Base-by-base conservation (phyloP, 257 asterid species). In the Penstemon newberryi region DNA sequence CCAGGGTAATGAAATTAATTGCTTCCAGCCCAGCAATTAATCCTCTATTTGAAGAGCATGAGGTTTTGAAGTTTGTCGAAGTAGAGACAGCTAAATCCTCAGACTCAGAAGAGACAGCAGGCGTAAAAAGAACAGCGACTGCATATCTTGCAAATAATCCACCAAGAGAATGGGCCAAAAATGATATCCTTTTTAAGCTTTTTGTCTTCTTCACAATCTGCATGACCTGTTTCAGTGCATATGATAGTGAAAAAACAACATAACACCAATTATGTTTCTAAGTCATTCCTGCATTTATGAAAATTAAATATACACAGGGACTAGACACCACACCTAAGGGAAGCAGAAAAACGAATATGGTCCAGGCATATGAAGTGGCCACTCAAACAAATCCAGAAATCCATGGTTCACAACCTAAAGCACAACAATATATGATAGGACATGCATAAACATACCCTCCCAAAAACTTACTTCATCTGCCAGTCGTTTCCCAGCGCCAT, bases 131-230 rank as follows among this genome's bases (percentile, higher is more conserved):
- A 75, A 84, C 84, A 75, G 92, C 89, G 67, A 87, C 55, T 41
- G 96, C 99, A 62, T 88, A 89, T 93, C 99, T 87, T 50, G 97
- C 89, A 70, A 93, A 84, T 72, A 90, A 77, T 69, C 97, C 99
- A 79, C 99, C 97, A 64, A 93, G 96, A 66, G 99, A 93, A 90
- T 93, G 99, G 65, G 96, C 92, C 76, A 93, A 64, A 82, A 93
- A 89, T 38, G 99, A 93, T 59, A 93, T 91, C 84, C 71, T 93
- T 60, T 64, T 85, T 11, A 90, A 78, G 77, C 89, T 82, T 60
- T 81, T 83, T 38, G 79, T 77, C 70, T 78, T 84, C 75, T 78
- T 83, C 78, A 93, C 92, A 63, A 93, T 76, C 65, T 85, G 79
- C 81, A 68, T 66, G 68, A 93, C 95, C 98, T 92, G 87, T 60